phyloP scores from a whole-genome alignment of 2,329 filamentous ascomycete species.

The Arthrobotrys megalospora region DNA sequence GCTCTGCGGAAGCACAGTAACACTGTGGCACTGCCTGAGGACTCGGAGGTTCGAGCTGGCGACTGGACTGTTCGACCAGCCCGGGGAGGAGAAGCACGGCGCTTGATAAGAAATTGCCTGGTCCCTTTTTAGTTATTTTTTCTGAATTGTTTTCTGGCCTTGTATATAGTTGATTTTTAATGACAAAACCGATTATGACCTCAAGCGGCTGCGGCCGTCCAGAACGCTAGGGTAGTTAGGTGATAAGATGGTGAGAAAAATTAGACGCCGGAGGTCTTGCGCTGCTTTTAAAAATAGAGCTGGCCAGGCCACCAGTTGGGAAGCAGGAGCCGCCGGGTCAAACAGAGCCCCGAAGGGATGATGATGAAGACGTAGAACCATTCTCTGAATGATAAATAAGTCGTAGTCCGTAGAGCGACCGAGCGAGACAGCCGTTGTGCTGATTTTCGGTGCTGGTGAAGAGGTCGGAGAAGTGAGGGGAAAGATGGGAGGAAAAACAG shows the following conservation, averaged over 20 bases:
- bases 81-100: constrained; percentile 55
- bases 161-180: constrained; percentile 60
- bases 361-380: constrained; percentile 34
- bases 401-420: constrained; percentile 35
- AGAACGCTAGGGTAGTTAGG: constrained; percentile 35
- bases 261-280: constrained; percentile 61
- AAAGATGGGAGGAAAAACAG: constrained; percentile 61
- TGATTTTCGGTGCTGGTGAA: constrained; percentile 47
- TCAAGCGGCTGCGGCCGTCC: constrained; percentile 57
- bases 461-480: constrained; percentile 60
- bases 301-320: constrained; percentile 26
- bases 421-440: constrained; percentile 43
- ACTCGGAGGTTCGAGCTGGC: constrained; percentile 59
- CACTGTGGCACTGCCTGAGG: constrained; percentile 33
- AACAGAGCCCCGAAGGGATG: constrained; percentile 43
- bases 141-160: constrained; percentile 42
- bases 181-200: constrained; percentile 53
- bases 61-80: constrained; percentile 47
- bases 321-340: constrained; percentile 57
- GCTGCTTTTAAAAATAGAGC: constrained; percentile 61
- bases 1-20: constrained; percentile 34
- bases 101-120: constrained; percentile 60
- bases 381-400: constrained; percentile 47
- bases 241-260: constrained; percentile 49
- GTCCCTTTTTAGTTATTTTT: constrained; percentile 40